These are phyloP conservation scores for Aspergillus ochraceus DNA, from an alignment of 2,329 filamentous ascomycete species.

Conservation along the genomic window DNA sequence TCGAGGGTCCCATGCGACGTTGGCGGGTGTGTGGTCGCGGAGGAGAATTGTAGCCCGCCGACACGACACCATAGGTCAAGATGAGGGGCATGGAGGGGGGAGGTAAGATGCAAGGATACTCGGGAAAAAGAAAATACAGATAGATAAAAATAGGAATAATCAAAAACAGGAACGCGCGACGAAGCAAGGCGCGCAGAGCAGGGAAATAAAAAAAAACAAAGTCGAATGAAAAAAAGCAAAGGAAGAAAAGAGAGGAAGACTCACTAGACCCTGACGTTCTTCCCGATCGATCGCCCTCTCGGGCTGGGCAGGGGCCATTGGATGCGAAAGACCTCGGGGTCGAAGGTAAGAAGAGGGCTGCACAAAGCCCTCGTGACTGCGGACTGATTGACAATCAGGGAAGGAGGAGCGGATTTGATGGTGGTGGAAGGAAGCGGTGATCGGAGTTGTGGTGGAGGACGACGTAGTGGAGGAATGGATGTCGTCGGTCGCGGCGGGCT, in stretches of 20 bases:
- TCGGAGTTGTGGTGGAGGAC: conserved; percentile 2
- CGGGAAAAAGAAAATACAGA: background rate
- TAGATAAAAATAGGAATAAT: background rate
- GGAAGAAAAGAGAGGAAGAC: conserved; percentile 21
- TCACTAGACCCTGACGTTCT: conserved; percentile 51
- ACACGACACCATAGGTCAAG: background rate
- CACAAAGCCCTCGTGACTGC: conserved; percentile 49
- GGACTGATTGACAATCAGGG: conserved; percentile 12
- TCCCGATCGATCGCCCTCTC: conserved; percentile 51
- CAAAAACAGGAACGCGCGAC: background rate
- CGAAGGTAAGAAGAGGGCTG: conserved; percentile 51
- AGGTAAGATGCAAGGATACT: background rate
- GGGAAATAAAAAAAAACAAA: conserved; percentile 6
- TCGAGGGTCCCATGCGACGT: background rate
- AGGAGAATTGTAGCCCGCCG: background rate
- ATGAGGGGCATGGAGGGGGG: background rate
- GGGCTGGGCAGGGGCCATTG: conserved; percentile 41
- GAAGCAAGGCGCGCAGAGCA: conserved; percentile 1
- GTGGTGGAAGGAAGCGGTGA: conserved; percentile 2
- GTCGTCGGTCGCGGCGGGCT: conserved; percentile 8
- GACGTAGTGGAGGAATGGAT: background rate
- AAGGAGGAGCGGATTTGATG: conserved; percentile 11
- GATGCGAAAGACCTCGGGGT: conserved; percentile 38
- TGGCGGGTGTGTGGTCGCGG: background rate
- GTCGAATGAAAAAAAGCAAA: background rate